phyloP scores from a whole-genome alignment of 805 yeast genomes.

The Groenewaldozyma tartarivorans region DNA sequence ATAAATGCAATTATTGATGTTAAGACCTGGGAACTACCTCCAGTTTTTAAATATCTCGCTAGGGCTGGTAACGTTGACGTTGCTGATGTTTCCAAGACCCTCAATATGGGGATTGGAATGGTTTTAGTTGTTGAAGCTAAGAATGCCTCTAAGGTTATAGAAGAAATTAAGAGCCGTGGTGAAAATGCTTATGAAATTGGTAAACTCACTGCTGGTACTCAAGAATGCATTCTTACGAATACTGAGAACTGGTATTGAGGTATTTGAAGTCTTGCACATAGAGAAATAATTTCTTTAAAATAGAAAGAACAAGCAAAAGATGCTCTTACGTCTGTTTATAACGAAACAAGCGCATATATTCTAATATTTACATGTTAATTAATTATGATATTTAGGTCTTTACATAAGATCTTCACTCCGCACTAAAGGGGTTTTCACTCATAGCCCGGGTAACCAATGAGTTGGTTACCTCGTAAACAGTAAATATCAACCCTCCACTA shows the following conservation, averaged over 20 bases:
- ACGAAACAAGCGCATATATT: no score
- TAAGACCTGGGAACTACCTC: constrained; percentile 73
- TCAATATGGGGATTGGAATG: constrained; percentile 97
- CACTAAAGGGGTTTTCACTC: constrained; percentile 31
- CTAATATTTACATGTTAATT: no score
- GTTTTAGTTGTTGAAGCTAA: constrained; percentile 68
- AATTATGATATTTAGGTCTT: no score
- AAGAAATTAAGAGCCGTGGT: constrained; percentile 49
- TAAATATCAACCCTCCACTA: constrained; percentile 60
- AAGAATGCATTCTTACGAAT: constrained; percentile 28
- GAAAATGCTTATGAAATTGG: constrained; percentile 73
- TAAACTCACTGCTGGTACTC: constrained; percentile 37
- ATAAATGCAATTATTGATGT: constrained; percentile 77
- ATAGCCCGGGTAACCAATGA: constrained; percentile 32
- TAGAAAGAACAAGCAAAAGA: background rate
- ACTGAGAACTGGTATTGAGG: constrained; percentile 26
- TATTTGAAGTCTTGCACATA: no score
- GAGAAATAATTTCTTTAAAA: no score
- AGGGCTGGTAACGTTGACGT: constrained; percentile 83
- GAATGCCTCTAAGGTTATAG: constrained; percentile 49
- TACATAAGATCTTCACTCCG: constrained; percentile 13
- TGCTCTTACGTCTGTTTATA: background rate
- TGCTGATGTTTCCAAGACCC: constrained; percentile 76
- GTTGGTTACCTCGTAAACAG: constrained; percentile 52
- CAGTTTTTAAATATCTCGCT: constrained; percentile 90